Evolutionary conservation across 345 rosid species (phyloP).

Genomic region (Cardamine chenopodiifolia): DNA sequence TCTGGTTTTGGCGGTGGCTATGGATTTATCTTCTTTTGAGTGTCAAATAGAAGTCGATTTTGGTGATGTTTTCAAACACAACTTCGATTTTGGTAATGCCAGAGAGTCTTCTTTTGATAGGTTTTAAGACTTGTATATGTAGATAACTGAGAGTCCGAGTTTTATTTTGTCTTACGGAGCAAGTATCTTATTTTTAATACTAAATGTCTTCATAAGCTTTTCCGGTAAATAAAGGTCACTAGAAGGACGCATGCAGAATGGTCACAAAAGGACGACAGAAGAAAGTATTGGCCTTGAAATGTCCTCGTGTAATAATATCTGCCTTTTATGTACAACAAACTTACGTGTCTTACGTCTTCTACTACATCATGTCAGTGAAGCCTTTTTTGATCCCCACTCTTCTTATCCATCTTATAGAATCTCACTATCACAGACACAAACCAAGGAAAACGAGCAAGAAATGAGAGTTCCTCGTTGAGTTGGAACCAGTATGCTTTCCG

Average conservation of each 20-base stretch:
- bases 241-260: constrained; percentile 6
- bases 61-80: neutral
- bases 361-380: neutral
- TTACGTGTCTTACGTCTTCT: constrained; percentile 5
- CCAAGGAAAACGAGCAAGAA: neutral
- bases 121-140: neutral
- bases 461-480: neutral
- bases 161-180: constrained; percentile 10
- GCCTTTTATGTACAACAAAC: too few relatives aligned
- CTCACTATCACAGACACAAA: neutral
- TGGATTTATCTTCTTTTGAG: neutral
- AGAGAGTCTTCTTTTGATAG: neutral
- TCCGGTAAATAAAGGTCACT: neutral
- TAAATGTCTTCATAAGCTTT: neutral
- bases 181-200: neutral
- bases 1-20: neutral
- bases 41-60: neutral
- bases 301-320: too few relatives aligned
- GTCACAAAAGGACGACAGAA: constrained; percentile 8
- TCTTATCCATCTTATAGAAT: constrained; percentile 10
- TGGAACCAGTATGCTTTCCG: neutral
- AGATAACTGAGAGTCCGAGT: neutral
- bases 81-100: neutral
- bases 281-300: too few relatives aligned
- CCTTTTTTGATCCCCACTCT: neutral